Conservation (phyloP, 768 basidiomycete genomes). For the Royoungia palumana region DNA sequence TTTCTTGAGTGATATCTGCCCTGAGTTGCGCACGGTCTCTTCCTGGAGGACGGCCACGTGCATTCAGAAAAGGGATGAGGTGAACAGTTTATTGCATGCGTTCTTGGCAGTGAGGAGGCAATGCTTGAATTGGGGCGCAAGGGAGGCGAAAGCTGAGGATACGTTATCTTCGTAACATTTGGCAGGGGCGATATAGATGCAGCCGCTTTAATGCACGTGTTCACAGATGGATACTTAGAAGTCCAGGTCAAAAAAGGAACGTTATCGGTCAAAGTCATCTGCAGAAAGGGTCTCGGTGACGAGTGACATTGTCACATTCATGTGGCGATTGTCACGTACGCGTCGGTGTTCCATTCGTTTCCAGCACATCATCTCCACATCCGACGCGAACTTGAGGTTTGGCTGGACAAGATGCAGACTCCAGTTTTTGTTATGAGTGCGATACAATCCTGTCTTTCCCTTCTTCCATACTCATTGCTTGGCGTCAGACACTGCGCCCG, state of each 20-base stretch:
- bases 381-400: not conserved
- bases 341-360: no score
- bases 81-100: slow-evolving; percentile 21
- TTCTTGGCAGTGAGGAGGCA: slow-evolving; percentile 21
- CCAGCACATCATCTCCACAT: slow-evolving; percentile 1
- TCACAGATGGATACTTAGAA: no score
- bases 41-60: not conserved
- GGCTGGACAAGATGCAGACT: slow-evolving; percentile 41
- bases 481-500: slow-evolving; percentile 79
- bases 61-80: slow-evolving; percentile 22
- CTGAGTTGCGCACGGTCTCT: slow-evolving; percentile 10
- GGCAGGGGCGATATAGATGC: no score
- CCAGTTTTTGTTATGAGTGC: slow-evolving; percentile 84
- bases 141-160: not conserved
- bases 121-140: slow-evolving; percentile 4
- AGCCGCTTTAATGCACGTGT: no score
- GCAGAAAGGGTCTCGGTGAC: no score
- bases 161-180: no score
- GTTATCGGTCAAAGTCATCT: no score
- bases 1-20: no score
- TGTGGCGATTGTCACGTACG: no score
- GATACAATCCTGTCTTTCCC: slow-evolving; percentile 15
- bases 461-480: not conserved
- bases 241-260: no score
- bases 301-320: no score